Base-by-base conservation (phyloP, 108 stramenopile genomes). In the Ochromonas danica region DNA sequence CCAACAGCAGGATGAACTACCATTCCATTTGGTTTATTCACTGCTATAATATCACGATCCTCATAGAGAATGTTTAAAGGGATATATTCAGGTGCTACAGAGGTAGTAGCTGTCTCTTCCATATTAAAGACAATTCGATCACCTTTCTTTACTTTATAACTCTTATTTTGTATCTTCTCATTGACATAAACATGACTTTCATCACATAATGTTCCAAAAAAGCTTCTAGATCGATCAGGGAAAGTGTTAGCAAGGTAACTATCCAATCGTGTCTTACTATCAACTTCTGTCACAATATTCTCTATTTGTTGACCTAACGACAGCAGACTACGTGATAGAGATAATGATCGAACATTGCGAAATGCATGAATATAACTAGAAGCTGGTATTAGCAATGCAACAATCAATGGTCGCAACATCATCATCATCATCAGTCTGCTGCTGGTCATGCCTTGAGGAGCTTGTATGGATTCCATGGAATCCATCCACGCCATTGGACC, bases 1-100 rank as follows among this genome's bases (percentile, higher is more conserved):
- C 96, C 96, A 25, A 93, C 92, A n/a, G 95, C 96, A 38, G 96
- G 96, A 81, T 97, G 96, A 0, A 96, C 95, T 0, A 97, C 96
- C 92, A 97, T 95, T 42, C 91, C 93, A 25, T 93, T 93, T 35
- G 90, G 88, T 83, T 97, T 97, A 80, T 93, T 93, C 28, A 95
- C 67, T 1, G 92, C 94, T 80, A 95, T 88, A 86, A 94, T 91
- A 79, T 93, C 88, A 61, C 93, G 92, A 81, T 97, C 96, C 80
- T 97, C 96, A 74, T 86, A 95, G 40, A 95, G 31, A 61, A 97
- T 90, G 51, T 92, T 85, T 43, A 97, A 80, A 0, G 92, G 88
- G 42, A 94, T 43, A 42, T 94, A 84, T 81, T 94, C 51, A 35
- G 85, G 42, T 0, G 39, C 43, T 1, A 61, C 74, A n/a, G 1